These are phyloP conservation scores for Talaromyces sp. DNA, from an alignment of 2,329 filamentous ascomycete genomes.

Conservation along the genomic window DNA sequence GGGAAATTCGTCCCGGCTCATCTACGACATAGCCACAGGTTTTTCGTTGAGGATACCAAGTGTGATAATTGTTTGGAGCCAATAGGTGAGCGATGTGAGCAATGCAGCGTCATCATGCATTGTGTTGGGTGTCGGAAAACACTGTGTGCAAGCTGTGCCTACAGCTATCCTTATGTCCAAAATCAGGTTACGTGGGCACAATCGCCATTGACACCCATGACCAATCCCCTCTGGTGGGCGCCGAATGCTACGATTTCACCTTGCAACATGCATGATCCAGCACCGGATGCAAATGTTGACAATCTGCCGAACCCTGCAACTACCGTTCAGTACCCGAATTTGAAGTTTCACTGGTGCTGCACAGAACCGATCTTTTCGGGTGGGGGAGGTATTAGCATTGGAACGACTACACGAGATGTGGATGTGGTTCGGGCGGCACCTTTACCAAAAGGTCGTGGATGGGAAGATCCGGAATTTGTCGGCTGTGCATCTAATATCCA, in stretches of 20 bases:
- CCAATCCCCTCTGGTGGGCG: conserved; percentile 56
- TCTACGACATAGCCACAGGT: conserved; percentile 51
- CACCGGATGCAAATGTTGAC: conserved; percentile 28
- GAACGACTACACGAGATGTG: conserved; percentile 52
- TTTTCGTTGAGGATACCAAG: conserved; percentile 52
- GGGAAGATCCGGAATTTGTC: conserved; percentile 54
- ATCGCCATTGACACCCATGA: conserved; percentile 19
- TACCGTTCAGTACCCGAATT: conserved; percentile 43
- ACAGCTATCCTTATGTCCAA: conserved; percentile 48
- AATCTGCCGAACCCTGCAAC: conserved; percentile 35
- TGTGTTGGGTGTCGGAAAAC: conserved; percentile 60
- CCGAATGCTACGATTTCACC: conserved; percentile 54
- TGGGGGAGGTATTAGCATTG: conserved; percentile 57
- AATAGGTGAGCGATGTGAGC: conserved; percentile 57
- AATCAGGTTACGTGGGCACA: conserved; percentile 36
- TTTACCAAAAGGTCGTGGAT: conserved; percentile 53
- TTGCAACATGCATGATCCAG: conserved; percentile 56
- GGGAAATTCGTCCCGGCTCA: conserved; percentile 55
- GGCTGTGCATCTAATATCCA: conserved; percentile 41
- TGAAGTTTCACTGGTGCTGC: conserved; percentile 60
- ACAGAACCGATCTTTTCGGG: conserved; percentile 59
- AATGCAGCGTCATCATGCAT: conserved; percentile 61
- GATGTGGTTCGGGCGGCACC: conserved; percentile 57
- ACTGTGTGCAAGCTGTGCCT: conserved; percentile 58
- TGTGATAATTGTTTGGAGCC: conserved; percentile 54